Evolutionary conservation across 2,329 filamentous ascomycete species (phyloP), one percentile per base, ranked within the genome.

Genomic region (Metarhizium humberi): DNA sequence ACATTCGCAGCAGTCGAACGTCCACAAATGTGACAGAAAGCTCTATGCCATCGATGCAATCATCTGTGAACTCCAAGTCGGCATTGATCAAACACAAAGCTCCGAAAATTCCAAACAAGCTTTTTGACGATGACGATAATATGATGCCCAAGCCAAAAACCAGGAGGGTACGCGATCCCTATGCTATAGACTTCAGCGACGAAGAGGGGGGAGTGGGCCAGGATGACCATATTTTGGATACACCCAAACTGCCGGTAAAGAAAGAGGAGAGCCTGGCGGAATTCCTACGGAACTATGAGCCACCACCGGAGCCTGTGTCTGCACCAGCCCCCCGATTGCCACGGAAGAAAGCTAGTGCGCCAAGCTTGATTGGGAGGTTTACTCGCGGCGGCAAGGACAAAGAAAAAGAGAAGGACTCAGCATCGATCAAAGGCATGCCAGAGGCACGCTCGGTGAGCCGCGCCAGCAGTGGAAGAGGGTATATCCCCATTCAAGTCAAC

Each of bases 171-270:
- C 88, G 82, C 55, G 94, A 99, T 64, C 94, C 92, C 0, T 97
- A 97, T 61, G 90, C 91, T n/a, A 90, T 97, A 59, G 92, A 96
- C 65, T 76, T 84, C 34, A 88, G 85, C 62, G 86, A 90, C 55
- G 60, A 56, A 43, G 56, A 57, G 82, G 85, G 85, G 4, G 77
- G 85, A 8, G 79, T 82, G 14, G 78, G 84, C 2, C 75, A 67
- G 4, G 64, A 81, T 18, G 78, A 84, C 6, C 74, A 71, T 10
- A 62, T 69, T 3, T 66, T 64, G 25, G 58, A 82, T 34, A 63
- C 69, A 42, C 62, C 73, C 65, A 65, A 72, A 55, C 60, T 66
- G 30, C 67, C 71, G 13, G 64, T 63, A 4, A 75, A 75, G 58
- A 73, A 78, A 59, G 82, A 87, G 64, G 86, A 91, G 69, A 87